Evolutionary conservation across 2,329 filamentous ascomycete species (phyloP), one percentile per base, ranked within the genome.

Genomic region (Microsporum audouinii): DNA sequence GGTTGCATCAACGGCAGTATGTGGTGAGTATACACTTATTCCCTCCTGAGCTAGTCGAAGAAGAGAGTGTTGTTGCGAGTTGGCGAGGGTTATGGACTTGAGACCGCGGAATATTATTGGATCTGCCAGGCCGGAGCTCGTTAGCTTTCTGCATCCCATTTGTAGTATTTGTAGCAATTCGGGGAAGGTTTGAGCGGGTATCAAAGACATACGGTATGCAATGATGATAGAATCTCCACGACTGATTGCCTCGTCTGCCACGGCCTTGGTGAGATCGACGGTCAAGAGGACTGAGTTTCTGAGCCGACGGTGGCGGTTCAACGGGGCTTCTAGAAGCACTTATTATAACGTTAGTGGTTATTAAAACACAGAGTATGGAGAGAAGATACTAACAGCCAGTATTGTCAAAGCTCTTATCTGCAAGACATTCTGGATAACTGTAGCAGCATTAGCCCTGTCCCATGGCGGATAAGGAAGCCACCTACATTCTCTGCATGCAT

Each of bases 31-130:
- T 61, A 99, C 91, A 65, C 91, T 95, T 68, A 99, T 90, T 39
- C 92, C 91, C 72, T 88, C 85, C 65, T 89, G 88, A 55, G 87
- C 88, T 10, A 99, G 82, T 51, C 87, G 83, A 2, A 99, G 80
- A 36, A 99, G 83, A 5, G 89, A 89, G 49, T 86, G 82, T 72
- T 99, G 94, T 73, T 97, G 94, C 7, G 89, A 83, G 71, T 99
- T 88, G 64, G 82, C 81, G 56, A 91, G 82, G 38, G 89, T 95
- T 71, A 99, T 79, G 65, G 89, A 87, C 76, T 96, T 99, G 67
- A 99, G 81, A 59, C 88, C 88, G 57, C 88, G 85, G 79, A 99
- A 99, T 71, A 99, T 97, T 72, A 97, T 94, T 27, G 94, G 94
- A 75, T 99, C 89, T 95, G 67, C 63, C 57, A 41, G 23, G 27